Conservation (phyloP, 2,329 filamentous ascomycete species). For the Fusarium tuaranense region DNA sequence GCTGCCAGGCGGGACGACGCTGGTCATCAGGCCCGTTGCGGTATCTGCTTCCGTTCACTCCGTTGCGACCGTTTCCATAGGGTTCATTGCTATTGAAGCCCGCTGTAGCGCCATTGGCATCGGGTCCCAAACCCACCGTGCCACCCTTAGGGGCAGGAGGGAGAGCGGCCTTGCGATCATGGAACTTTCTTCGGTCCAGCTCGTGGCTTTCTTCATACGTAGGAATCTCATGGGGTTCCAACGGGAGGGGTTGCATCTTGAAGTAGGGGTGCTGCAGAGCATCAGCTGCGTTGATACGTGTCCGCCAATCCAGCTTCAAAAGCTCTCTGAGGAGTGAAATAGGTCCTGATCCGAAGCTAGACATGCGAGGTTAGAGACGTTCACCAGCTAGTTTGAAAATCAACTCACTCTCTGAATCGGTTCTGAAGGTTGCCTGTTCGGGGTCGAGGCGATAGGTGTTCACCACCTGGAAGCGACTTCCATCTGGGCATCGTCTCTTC, state of each 20-base stretch:
- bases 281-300: conserved; percentile 91
- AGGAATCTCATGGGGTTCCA: conserved; percentile 88
- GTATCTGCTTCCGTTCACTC: conserved; percentile 60
- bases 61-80: conserved; percentile 60
- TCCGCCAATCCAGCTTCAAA: conserved; percentile 88
- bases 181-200: conserved; percentile 91
- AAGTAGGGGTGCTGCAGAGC: conserved; percentile 95
- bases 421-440: conserved; percentile 74
- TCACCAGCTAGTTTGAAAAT: not conserved
- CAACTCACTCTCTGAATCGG: conserved; percentile 77
- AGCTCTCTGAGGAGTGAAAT: conserved; percentile 86
- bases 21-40: conserved; percentile 57
- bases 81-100: conserved; percentile 65
- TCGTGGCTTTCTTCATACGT: conserved; percentile 95
- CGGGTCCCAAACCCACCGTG: conserved; percentile 82
- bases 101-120: conserved; percentile 59
- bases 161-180: conserved; percentile 84
- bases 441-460: conserved; percentile 74
- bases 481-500: conserved; percentile 95
- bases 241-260: conserved; percentile 79
- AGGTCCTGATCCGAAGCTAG: conserved; percentile 75
- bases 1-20: conserved; percentile 66
- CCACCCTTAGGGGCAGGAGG: conserved; percentile 94
- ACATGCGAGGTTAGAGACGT: conserved; percentile 28
- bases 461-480: conserved; percentile 83